A percentile compares a stretch with the other conserved stretches of the same genome.
Evolutionary conservation across 2,329 filamentous ascomycete genomes (phyloP).

Genomic region (Leptosphaerulina australis): DNA sequence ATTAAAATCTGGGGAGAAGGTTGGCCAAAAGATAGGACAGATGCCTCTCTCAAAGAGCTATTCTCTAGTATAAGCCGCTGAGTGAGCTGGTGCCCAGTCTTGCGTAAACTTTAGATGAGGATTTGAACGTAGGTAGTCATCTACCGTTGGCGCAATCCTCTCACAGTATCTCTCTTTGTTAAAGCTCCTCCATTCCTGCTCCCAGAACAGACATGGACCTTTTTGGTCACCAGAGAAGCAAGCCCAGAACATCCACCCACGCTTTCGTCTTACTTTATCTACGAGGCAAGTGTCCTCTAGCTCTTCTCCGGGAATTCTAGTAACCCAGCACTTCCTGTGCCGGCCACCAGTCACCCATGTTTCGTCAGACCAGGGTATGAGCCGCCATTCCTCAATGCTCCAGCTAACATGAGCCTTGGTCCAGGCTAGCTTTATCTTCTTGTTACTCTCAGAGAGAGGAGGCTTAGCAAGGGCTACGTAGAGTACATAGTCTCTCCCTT

Average conservation of each 20-base stretch:
- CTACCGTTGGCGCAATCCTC: not conserved
- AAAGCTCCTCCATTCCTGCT: constrained; percentile 41
- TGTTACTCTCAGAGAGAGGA: not conserved
- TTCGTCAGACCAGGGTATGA: constrained; percentile 11
- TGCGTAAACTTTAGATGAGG: constrained; percentile 13
- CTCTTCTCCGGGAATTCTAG: constrained; percentile 1
- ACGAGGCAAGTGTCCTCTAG: constrained; percentile 9
- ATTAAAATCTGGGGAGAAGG: constrained; percentile 15
- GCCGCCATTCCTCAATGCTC: not conserved
- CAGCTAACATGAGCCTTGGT: constrained; percentile 7
- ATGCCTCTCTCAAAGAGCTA: constrained; percentile 6
- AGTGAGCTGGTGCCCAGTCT: constrained; percentile 10
- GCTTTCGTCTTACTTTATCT: constrained; percentile 3
- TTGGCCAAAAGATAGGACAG: constrained; percentile 7
- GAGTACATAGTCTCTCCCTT: not conserved
- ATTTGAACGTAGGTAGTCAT: constrained; percentile 12
- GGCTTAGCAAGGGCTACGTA: not conserved
- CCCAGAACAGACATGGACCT: constrained; percentile 38
- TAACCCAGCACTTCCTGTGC: constrained; percentile 10
- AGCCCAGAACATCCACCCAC: constrained; percentile 6
- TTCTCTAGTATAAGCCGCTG: not conserved
- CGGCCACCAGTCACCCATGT: constrained; percentile 12
- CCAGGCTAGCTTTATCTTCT: not conserved
- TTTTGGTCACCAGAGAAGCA: constrained; percentile 31
- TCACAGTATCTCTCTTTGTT: constrained; percentile 27